Evolutionary conservation across 768 basidiomycete species (phyloP).

Genomic region (Termitomyces sp.): DNA sequence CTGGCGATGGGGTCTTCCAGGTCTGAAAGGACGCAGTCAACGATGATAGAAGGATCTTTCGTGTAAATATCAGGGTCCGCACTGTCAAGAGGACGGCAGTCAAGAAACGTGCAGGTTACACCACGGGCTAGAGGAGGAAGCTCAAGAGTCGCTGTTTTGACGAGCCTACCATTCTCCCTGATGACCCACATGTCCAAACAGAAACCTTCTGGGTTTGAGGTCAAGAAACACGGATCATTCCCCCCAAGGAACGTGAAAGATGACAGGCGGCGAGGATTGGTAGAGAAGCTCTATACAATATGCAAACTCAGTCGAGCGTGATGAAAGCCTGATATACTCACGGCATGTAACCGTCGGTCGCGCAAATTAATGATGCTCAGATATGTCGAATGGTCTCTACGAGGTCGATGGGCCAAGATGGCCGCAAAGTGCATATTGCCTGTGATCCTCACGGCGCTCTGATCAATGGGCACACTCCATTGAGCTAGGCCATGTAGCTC

Average conservation of each 20-base stretch:
- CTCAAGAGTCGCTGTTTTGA: neutral
- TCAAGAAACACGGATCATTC: neutral
- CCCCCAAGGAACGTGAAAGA: constrained; percentile 3
- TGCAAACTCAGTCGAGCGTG: neutral
- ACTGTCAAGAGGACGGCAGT: constrained; percentile 1
- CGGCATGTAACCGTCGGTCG: neutral
- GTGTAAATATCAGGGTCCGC: neutral
- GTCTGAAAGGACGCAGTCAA: neutral
- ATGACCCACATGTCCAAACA: constrained; percentile 1
- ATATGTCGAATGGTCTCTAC: neutral
- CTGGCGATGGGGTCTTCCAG: neutral
- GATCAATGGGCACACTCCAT: neutral
- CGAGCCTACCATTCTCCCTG: neutral
- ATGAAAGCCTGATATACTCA: too few relatives aligned
- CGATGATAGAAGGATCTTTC: neutral
- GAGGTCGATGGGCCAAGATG: neutral
- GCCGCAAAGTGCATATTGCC: neutral
- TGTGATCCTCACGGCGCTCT: neutral
- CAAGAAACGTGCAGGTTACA: neutral
- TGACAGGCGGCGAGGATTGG: neutral
- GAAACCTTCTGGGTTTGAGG: neutral
- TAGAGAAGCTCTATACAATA: neutral
- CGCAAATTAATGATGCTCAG: neutral
- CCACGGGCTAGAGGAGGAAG: constrained; percentile 1
- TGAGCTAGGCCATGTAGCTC: neutral